Percentiles rank a stretch among this genome's conserved stretches.
phyloP scores from a whole-genome alignment of 2,329 filamentous ascomycete genomes.

The Trichophyton benhamiae region DNA sequence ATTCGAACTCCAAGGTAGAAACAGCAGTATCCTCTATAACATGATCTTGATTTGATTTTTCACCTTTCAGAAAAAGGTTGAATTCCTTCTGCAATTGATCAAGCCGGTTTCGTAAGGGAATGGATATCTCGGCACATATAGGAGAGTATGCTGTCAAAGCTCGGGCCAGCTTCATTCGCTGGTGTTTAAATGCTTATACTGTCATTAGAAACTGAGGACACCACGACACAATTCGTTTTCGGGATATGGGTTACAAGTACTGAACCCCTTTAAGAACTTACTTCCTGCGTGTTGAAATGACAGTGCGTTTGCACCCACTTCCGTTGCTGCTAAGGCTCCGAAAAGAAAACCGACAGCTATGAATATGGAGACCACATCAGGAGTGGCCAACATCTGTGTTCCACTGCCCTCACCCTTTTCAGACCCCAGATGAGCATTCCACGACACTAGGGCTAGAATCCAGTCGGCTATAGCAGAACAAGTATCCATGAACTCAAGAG shows the following conservation, averaged over 20 bases:
- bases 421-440: conserved; percentile 22
- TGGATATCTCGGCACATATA: conserved; percentile 29
- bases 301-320: conserved; percentile 26
- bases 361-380: conserved; percentile 27
- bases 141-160: conserved; percentile 30
- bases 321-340: conserved; percentile 27
- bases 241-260: not conserved
- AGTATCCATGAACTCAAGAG: conserved; percentile 22
- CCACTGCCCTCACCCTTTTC: conserved; percentile 14
- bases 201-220: not conserved
- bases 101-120: conserved; percentile 28
- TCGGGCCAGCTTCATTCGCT: conserved; percentile 28
- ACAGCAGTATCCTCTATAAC: conserved; percentile 33
- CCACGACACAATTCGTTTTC: not conserved
- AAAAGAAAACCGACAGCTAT: conserved; percentile 33
- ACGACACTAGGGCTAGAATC: conserved; percentile 28
- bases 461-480: conserved; percentile 27
- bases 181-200: conserved; percentile 2
- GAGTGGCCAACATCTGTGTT: conserved; percentile 19
- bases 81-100: conserved; percentile 33
- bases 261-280: conserved; percentile 10
- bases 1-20: conserved; percentile 41
- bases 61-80: conserved; percentile 29
- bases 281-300: conserved; percentile 25
- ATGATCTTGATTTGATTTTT: conserved; percentile 33